Evolutionary conservation across 257 asterid species (phyloP).

Genomic region (Petunia axillaris): DNA sequence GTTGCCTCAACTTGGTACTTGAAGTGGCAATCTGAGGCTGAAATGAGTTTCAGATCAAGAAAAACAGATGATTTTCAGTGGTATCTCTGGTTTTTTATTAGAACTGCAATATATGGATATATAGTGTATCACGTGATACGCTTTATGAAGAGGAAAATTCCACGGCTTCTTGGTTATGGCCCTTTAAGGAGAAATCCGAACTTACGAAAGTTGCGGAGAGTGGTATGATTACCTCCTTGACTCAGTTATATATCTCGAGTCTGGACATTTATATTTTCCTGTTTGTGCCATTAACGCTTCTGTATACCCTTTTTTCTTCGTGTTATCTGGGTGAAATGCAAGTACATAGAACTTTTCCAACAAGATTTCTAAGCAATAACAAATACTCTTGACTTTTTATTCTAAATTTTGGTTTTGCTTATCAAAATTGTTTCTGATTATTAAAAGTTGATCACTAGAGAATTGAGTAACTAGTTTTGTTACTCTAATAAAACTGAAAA

Average conservation of each 20-base stretch:
- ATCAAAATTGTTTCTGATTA: slow-evolving; percentile 12
- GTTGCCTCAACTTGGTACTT: slow-evolving; percentile 82
- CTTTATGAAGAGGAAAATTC: slow-evolving; percentile 71
- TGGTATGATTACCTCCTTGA: slow-evolving; percentile 59
- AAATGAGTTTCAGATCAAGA: slow-evolving; percentile 57
- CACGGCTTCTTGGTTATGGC: slow-evolving; percentile 77
- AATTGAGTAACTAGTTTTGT: neutral
- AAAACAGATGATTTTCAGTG: slow-evolving; percentile 64
- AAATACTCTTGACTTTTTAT: slow-evolving; percentile 13
- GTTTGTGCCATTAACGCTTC: neutral
- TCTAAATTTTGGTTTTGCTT: slow-evolving; percentile 1
- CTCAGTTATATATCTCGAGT: slow-evolving; percentile 1
- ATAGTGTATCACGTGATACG: slow-evolving; percentile 55
- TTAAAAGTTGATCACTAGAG: slow-evolving; percentile 12
- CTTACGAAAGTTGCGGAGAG: slow-evolving; percentile 67
- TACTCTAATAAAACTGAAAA: neutral
- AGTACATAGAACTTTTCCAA: neutral
- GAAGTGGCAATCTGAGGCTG: slow-evolving; percentile 88
- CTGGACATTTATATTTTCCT: neutral
- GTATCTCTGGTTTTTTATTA: slow-evolving; percentile 83
- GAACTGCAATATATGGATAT: slow-evolving; percentile 67
- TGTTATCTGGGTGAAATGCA: slow-evolving; percentile 6
- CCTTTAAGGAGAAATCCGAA: slow-evolving; percentile 76
- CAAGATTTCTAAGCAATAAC: neutral
- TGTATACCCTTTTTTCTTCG: neutral